These are phyloP conservation scores for Candida vartiovaarae DNA, from an alignment of 805 yeast genomes.

Conservation along the genomic window DNA sequence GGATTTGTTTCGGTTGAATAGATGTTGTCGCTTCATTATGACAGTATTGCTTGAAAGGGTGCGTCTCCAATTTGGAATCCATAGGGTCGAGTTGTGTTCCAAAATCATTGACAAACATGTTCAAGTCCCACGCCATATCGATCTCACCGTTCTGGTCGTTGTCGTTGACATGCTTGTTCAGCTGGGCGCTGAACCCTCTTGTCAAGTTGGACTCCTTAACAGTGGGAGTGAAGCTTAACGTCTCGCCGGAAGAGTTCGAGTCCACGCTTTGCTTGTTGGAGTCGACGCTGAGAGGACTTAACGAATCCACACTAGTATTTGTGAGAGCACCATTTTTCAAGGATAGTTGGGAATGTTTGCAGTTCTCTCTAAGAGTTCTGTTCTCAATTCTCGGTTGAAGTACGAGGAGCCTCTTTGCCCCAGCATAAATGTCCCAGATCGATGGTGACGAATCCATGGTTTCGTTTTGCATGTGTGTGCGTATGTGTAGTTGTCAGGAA, in stretches of 20 bases:
- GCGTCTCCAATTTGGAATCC: conserved; percentile 9
- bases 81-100: conserved; percentile 11
- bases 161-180: neutral
- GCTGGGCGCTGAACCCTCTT: conserved; percentile 9
- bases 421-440: conserved; percentile 27
- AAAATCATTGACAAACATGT: conserved; percentile 22
- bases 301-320: conserved; percentile 10
- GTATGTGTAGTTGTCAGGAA: too few species aligned
- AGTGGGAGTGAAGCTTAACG: conserved; percentile 2
- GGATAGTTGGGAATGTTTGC: conserved; percentile 10
- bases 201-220: conserved; percentile 18
- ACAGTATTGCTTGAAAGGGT: conserved; percentile 5
- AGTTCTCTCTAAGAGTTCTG: conserved; percentile 23
- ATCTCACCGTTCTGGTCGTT: conserved; percentile 31
- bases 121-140: conserved; percentile 33
- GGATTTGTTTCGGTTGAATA: conserved; percentile 10
- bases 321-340: conserved; percentile 2
- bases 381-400: conserved; percentile 27
- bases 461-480: too few species aligned
- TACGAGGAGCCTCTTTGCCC: conserved; percentile 25
- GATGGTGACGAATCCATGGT: conserved; percentile 19
- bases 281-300: conserved; percentile 18
- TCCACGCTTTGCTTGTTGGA: conserved; percentile 20
- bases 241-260: conserved; percentile 13
- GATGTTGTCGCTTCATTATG: conserved; percentile 3